phyloP scores from a whole-genome alignment of 1,284 basidiomycete species.

The Rhodotorula glutinis region DNA sequence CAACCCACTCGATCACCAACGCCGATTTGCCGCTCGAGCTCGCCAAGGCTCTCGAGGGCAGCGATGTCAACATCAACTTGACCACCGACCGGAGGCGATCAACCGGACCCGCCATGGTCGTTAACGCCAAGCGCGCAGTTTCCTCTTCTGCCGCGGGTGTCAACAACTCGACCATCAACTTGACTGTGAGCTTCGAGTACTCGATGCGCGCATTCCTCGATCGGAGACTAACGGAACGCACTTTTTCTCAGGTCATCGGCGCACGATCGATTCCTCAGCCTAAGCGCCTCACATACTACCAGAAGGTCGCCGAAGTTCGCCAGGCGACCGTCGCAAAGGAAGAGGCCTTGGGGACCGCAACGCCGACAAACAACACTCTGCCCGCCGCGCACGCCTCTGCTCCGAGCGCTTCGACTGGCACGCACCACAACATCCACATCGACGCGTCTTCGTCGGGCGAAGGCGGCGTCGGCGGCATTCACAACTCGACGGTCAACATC shows the following conservation, averaged over 20 bases:
- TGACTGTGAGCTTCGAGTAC: conserved; percentile 17
- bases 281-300: not conserved
- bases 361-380: not conserved
- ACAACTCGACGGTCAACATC: conserved; percentile 39
- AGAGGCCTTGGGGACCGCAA: not conserved
- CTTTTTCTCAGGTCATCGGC: conserved; percentile 11
- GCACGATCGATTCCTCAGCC: not conserved
- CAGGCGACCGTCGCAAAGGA: not conserved
- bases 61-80: conserved; percentile 38
- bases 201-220: not conserved
- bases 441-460: conserved; percentile 30
- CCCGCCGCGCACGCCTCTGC: not conserved
- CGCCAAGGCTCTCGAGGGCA: conserved; percentile 21
- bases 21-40: conserved; percentile 19
- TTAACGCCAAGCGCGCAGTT: not conserved
- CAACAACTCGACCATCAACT: conserved; percentile 39
- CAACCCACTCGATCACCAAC: conserved; percentile 26
- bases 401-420: not conserved
- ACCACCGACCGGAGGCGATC: conserved; percentile 24
- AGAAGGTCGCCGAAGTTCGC: not conserved
- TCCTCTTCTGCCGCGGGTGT: conserved; percentile 13
- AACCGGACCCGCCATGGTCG: not conserved
- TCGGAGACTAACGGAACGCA: not conserved
- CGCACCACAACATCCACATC: conserved; percentile 39
- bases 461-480: conserved; percentile 28